Percentiles rank a stretch among this genome's conserved stretches.
phyloP scores from a whole-genome alignment of 2,329 filamentous ascomycete species.

The Diaporthe velutina region DNA sequence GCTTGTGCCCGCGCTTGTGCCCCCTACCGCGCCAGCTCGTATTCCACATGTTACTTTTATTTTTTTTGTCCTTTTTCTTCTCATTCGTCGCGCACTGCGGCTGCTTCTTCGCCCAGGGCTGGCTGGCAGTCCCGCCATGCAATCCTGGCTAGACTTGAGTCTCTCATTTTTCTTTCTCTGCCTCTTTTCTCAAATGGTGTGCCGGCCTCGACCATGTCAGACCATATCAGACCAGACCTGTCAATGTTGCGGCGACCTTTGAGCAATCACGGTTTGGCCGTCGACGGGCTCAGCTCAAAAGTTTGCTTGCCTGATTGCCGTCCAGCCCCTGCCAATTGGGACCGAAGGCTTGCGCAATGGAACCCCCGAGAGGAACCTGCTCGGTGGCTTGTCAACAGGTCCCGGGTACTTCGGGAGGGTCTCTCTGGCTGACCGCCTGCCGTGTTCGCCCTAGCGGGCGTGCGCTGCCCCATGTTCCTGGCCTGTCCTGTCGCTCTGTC shows the following conservation, averaged over 20 bases:
- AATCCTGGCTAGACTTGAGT: not conserved
- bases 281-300: not conserved
- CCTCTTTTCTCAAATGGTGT: not conserved
- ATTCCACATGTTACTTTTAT: slow-evolving; percentile 39
- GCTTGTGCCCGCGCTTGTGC: slow-evolving; percentile 11
- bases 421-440: slow-evolving; percentile 38
- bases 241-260: no score
- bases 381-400: slow-evolving; percentile 18
- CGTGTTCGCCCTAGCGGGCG: slow-evolving; percentile 35
- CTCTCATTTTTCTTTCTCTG: not conserved
- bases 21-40: slow-evolving; percentile 39
- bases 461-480: slow-evolving; percentile 25
- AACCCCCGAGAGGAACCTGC: slow-evolving; percentile 1
- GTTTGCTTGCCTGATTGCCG: not conserved
- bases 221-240: no score
- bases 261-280: not conserved
- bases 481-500: slow-evolving; percentile 22
- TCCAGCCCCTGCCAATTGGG: not conserved
- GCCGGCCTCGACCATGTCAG: not conserved
- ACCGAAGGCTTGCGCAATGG: slow-evolving; percentile 10
- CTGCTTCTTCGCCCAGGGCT: slow-evolving; percentile 1
- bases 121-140: slow-evolving; percentile 1
- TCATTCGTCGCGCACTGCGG: not conserved
- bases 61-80: not conserved
- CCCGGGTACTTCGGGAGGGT: slow-evolving; percentile 21